Conservation (phyloP, 768 basidiomycete genomes). For the Calocera cornea region DNA sequence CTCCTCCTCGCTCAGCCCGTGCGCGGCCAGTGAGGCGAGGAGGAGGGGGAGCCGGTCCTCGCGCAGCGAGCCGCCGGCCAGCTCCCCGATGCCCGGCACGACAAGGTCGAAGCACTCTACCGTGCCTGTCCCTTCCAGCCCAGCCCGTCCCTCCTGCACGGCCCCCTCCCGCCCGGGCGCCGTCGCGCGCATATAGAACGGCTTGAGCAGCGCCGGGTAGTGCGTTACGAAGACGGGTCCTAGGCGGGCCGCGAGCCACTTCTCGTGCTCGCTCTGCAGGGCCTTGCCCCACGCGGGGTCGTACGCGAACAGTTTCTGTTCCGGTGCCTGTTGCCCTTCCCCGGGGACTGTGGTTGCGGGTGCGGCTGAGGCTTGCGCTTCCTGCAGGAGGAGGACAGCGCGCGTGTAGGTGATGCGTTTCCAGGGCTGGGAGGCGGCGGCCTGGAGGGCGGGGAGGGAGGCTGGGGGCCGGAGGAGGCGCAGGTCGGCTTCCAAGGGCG, state of each 20-base stretch:
- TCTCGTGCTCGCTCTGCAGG: conserved; percentile 85
- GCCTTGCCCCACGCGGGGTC: conserved; percentile 51
- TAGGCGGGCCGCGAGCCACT: conserved; percentile 63
- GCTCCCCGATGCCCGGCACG: conserved; percentile 75
- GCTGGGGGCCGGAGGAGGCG: neutral
- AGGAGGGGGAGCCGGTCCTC: conserved; percentile 24
- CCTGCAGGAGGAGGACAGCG: conserved; percentile 48
- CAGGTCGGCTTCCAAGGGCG: too few relatives aligned
- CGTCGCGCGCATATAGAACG: conserved; percentile 79
- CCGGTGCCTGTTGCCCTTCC: too few relatives aligned
- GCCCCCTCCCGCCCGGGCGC: too few relatives aligned
- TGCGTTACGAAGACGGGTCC: conserved; percentile 86
- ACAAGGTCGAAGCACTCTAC: conserved; percentile 95
- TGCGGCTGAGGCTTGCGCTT: conserved; percentile 14
- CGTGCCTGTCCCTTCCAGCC: conserved; percentile 27
- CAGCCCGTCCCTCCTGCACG: conserved; percentile 34
- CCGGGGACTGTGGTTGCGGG: too few relatives aligned
- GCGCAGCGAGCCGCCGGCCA: conserved; percentile 82
- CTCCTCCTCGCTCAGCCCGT: conserved; percentile 31
- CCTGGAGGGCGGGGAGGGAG: neutral
- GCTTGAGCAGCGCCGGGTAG: conserved; percentile 72
- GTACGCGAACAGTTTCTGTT: conserved; percentile 37
- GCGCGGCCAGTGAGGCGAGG: conserved; percentile 30
- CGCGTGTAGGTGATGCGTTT: conserved; percentile 62
- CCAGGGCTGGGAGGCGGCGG: conserved; percentile 37